A percentile compares a stretch with the other conserved stretches of the same genome.
Evolutionary conservation across 176 grass and related monocot genomes (phyloP).

Genomic region (Cymbopogon citratus): DNA sequence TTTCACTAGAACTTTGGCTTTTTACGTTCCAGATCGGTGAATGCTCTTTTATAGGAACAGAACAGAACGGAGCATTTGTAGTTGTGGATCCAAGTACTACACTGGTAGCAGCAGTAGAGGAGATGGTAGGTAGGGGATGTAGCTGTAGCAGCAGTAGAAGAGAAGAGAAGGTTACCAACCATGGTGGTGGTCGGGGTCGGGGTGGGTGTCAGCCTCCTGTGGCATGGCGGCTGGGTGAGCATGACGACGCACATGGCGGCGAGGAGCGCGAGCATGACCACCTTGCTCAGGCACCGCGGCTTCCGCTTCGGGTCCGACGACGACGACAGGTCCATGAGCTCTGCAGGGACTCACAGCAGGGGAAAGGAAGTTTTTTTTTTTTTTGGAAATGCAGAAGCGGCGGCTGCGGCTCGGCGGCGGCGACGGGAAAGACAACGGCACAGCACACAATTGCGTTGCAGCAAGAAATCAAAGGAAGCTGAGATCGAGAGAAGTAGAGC

Average conservation of each 20-base stretch:
- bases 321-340: slow-evolving; percentile 80
- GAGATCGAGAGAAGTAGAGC: background rate
- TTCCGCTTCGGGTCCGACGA: slow-evolving; percentile 64
- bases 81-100: too few species aligned
- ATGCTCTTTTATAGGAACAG: too few species aligned
- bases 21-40: too few species aligned
- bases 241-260: slow-evolving; percentile 75
- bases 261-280: slow-evolving; percentile 58
- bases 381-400: too few species aligned
- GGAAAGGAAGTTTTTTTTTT: too few species aligned
- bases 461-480: background rate
- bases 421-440: background rate
- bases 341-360: too few species aligned
- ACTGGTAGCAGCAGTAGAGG: too few species aligned
- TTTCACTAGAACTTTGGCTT: too few species aligned
- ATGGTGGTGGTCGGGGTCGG: background rate
- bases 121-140: too few species aligned
- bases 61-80: too few species aligned
- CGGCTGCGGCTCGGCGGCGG: background rate
- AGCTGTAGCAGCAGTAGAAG: too few species aligned
- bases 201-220: slow-evolving; percentile 2
- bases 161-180: background rate
- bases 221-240: slow-evolving; percentile 79
- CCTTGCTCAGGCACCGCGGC: slow-evolving; percentile 57
- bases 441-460: background rate